A percentile compares a stretch with the other conserved stretches of the same genome.
phyloP scores from a whole-genome alignment of 345 rosid species.

The Lepidium aucheri region DNA sequence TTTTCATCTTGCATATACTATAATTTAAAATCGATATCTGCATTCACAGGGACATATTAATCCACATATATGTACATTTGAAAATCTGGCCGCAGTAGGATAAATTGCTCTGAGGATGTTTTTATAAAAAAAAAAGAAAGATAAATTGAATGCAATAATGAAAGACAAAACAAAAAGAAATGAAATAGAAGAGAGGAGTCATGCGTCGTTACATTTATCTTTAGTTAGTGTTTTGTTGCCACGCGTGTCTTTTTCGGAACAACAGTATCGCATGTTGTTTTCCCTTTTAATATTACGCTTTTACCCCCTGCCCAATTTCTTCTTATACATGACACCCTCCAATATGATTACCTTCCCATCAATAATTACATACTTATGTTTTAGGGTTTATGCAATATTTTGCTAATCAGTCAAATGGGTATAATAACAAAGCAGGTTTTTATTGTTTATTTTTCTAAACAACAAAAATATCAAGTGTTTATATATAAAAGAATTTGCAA shows the following conservation, averaged over 20 bases:
- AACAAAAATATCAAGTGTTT: no score
- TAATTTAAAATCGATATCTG: no score
- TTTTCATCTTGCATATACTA: no score
- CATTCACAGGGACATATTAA: no score
- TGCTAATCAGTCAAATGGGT: no score
- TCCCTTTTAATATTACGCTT: slow-evolving; percentile 18
- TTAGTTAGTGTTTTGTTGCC: slow-evolving; percentile 17
- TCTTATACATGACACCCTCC: neutral
- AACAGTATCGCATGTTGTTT: slow-evolving; percentile 19
- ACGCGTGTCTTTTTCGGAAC: slow-evolving; percentile 26
- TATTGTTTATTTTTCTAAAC: no score
- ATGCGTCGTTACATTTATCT: slow-evolving; percentile 25
- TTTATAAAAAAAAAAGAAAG: neutral
- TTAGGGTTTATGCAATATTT: no score
- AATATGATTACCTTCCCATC: no score
- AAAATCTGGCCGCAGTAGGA: neutral
- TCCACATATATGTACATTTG: neutral
- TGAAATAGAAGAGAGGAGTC: neutral
- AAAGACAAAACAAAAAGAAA: neutral
- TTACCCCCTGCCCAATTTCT: slow-evolving; percentile 6
- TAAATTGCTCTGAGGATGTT: neutral
- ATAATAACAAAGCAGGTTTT: no score
- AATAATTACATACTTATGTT: no score
- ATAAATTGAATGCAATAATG: slow-evolving; percentile 10
- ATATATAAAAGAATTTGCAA: no score